Conservation (phyloP, 345 rosid species). For the Eutrema heterophyllum region DNA sequence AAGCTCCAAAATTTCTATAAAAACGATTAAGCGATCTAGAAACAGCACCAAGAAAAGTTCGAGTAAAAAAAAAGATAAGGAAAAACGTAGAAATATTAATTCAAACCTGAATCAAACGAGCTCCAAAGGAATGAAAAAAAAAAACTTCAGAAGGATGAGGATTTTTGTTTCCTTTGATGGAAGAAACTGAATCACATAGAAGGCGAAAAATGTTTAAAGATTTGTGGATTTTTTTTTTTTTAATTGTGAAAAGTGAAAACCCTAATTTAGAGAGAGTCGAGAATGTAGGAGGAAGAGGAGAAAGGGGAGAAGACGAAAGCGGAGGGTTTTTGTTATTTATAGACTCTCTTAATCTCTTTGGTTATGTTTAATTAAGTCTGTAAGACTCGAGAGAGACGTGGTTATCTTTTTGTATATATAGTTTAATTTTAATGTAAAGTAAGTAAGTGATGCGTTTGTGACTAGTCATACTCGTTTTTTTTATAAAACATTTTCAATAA, state of each 20-base stretch:
- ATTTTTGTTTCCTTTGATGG: neutral
- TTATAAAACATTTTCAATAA: no score
- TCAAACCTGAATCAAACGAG: constrained; percentile 20
- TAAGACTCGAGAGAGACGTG: neutral
- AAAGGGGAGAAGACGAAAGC: neutral
- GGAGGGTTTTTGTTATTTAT: constrained; percentile 18
- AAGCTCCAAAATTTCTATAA: neutral
- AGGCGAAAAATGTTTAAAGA: neutral
- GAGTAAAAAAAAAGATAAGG: neutral
- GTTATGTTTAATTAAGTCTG: neutral
- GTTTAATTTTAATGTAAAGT: neutral
- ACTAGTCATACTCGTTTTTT: neutral
- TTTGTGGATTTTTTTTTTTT: neutral
- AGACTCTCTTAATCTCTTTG: neutral
- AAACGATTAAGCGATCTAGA: neutral
- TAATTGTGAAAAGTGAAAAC: neutral
- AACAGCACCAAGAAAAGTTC: neutral
- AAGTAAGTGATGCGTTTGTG: neutral
- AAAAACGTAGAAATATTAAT: neutral
- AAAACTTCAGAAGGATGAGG: neutral
- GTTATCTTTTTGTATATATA: neutral
- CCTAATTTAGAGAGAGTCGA: neutral
- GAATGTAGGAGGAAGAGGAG: constrained; percentile 15
- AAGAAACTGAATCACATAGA: neutral
- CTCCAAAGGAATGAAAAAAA: neutral